Conservation (phyloP, 495 filamentous ascomycete genomes). For the Tuber borchii region DNA sequence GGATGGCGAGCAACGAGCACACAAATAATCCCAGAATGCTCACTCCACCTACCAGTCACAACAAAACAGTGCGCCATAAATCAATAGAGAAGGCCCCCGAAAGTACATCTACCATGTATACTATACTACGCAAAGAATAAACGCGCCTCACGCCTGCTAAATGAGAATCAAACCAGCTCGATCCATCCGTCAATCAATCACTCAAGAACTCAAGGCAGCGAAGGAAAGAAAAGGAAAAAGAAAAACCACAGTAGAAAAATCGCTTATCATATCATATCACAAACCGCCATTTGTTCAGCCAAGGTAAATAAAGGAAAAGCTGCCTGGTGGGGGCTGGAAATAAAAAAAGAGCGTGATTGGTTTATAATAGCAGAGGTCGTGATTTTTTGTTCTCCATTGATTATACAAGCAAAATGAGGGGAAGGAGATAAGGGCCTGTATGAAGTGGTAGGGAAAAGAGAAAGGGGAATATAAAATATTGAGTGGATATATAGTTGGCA, state of each 20-base stretch:
- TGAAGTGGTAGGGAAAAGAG: neutral
- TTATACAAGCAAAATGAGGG: neutral
- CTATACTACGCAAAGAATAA: neutral
- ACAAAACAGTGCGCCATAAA: neutral
- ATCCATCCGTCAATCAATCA: neutral
- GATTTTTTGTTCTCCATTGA: neutral
- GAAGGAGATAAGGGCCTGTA: neutral
- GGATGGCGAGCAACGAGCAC: neutral
- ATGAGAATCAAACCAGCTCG: neutral
- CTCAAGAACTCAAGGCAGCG: neutral
- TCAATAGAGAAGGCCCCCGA: neutral
- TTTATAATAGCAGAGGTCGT: neutral
- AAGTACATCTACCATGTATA: neutral
- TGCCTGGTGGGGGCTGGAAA: neutral
- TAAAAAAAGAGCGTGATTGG: neutral
- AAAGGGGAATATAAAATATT: neutral
- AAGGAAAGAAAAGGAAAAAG: neutral
- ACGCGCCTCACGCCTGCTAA: neutral
- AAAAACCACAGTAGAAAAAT: neutral
- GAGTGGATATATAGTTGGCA: neutral
- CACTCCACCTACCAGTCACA: neutral
- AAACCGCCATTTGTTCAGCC: neutral
- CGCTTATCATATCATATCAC: neutral
- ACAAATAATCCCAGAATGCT: neutral
- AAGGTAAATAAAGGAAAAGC: neutral